Percentiles rank a stretch among this genome's conserved stretches.
phyloP scores from a whole-genome alignment of 164 flowering plant genomes.

The Berberis vulgaris region DNA sequence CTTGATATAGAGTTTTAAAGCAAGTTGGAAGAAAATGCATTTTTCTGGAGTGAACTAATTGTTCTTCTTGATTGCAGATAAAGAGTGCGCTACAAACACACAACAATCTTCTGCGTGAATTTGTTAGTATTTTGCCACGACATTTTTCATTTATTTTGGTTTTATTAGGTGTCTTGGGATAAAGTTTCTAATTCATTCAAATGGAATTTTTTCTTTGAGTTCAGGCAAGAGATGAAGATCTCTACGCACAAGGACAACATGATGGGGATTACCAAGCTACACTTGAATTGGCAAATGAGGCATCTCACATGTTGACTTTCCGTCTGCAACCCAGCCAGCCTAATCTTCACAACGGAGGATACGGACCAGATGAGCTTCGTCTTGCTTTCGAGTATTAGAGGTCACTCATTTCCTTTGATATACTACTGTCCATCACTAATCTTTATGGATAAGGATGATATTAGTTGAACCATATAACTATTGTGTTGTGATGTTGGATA shows the following conservation, averaged over 20 bases:
- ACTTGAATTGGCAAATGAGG: constrained; percentile 24
- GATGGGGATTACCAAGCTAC: constrained; percentile 28
- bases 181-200: not conserved
- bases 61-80: constrained; percentile 14
- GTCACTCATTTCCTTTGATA: no score
- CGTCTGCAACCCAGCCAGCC: constrained; percentile 24
- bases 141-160: not conserved
- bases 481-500: no score
- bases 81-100: constrained; percentile 24
- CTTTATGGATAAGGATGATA: no score
- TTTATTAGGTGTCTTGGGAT: not conserved
- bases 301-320: constrained; percentile 24
- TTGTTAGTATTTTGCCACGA: constrained; percentile 20
- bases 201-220: not conserved
- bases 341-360: constrained; percentile 18
- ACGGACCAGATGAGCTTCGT: constrained; percentile 28
- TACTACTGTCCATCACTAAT: no score
- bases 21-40: no score
- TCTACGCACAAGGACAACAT: constrained; percentile 19
- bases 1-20: no score
- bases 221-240: constrained; percentile 24
- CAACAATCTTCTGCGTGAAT: constrained; percentile 20
- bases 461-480: no score
- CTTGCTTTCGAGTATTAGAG: constrained; percentile 17
- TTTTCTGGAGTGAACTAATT: no score